phyloP scores from a whole-genome alignment of 176 grass and related monocot species.

The Leersia perrieri region DNA sequence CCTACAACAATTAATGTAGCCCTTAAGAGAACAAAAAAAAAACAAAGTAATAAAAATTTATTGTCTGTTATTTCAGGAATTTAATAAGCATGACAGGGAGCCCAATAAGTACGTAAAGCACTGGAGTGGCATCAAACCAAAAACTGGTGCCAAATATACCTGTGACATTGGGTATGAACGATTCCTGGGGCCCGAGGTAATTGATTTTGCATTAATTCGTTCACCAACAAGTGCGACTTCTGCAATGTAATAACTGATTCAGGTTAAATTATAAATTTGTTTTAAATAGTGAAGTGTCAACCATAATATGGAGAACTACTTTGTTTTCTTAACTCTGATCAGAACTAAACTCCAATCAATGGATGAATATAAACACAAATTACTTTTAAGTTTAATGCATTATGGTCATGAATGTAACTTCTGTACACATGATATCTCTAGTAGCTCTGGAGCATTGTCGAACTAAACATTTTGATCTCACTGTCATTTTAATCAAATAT shows the following conservation, averaged over 20 bases:
- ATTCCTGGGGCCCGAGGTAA: conserved; percentile 95
- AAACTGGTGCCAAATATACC: conserved; percentile 71
- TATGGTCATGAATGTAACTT: not conserved
- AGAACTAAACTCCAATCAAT: conserved; percentile 5
- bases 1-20: not conserved
- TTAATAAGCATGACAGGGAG: conserved; percentile 95
- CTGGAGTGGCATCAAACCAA: conserved; percentile 82
- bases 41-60: not conserved
- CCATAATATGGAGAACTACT: not conserved
- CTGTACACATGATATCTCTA: not conserved
- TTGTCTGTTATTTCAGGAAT: conserved; percentile 65
- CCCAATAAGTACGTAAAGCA: conserved; percentile 85
- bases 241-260: not conserved
- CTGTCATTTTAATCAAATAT: not conserved
- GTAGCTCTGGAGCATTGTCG: not conserved
- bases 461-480: not conserved
- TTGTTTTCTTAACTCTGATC: not conserved
- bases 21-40: not conserved
- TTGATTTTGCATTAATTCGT: not conserved
- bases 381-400: conserved; percentile 9
- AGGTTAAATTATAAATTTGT: not conserved
- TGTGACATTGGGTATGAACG: conserved; percentile 96
- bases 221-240: not conserved
- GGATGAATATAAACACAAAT: not conserved
- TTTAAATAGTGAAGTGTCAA: not conserved